phyloP scores from a whole-genome alignment of 352 stramenopile species.

The Blastocystis sp. region DNA sequence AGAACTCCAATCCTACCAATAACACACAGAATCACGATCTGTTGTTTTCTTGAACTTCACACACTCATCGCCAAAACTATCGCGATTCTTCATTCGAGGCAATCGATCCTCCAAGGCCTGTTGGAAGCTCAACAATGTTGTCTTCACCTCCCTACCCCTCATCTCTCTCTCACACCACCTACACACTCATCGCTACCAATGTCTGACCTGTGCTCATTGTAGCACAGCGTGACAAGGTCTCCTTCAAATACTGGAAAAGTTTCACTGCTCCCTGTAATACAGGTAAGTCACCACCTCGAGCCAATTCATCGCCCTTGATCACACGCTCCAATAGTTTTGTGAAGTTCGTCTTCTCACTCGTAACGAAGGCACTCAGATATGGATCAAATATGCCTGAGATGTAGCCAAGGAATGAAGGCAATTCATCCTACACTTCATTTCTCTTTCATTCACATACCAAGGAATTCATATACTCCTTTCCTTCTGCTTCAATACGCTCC shows the following conservation, averaged over 20 bases:
- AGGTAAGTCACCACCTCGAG: constrained; percentile 87
- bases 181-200: constrained; percentile 88
- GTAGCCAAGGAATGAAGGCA: constrained; percentile 75
- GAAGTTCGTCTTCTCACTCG: constrained; percentile 91
- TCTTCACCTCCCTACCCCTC: constrained; percentile 83
- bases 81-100: constrained; percentile 69
- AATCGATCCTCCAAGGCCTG: constrained; percentile 78
- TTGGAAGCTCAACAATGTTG: constrained; percentile 78
- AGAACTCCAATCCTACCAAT: background rate
- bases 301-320: constrained; percentile 85
- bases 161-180: background rate
- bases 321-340: constrained; percentile 85
- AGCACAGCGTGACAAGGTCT: constrained; percentile 92
- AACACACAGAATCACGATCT: constrained; percentile 1
- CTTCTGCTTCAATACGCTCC: constrained; percentile 67
- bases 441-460: constrained; percentile 63
- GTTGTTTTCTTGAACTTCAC: background rate
- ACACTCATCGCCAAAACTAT: constrained; percentile 12
- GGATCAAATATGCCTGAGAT: constrained; percentile 89
- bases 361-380: constrained; percentile 94
- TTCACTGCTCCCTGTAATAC: constrained; percentile 93
- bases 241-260: constrained; percentile 98
- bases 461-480: constrained; percentile 73
- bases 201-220: constrained; percentile 92
- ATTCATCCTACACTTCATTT: constrained; percentile 66